Evolutionary conservation across 1,284 basidiomycete genomes (phyloP), one percentile per base, ranked within the genome.

Genomic region (Phlebopus sp.): DNA sequence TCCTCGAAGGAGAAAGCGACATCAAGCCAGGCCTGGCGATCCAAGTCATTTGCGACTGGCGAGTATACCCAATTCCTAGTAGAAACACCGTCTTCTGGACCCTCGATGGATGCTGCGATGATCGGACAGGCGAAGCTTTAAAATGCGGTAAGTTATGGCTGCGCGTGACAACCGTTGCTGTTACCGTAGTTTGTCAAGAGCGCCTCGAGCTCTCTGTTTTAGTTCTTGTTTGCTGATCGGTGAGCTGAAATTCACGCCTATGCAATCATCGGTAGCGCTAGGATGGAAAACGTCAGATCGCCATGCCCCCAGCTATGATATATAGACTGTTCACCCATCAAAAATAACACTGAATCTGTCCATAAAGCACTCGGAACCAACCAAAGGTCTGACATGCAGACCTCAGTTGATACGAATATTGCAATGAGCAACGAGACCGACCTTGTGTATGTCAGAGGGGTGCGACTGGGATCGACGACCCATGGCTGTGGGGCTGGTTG

Each of bases 131-230:
- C 9, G 19, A 37, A 51, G 13, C 49, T 50, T 14, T 4, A 25
- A 25, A 4, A 25, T 8, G 8, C 25, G 5, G n/a, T 19, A 29
- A 14, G 7, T 2, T 29, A 5, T 6, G 17, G 21, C 4, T 2
- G 21, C 1, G 15, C 2, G 15, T 31, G 13, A 32, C 18, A 6
- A 9, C 8, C 17, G 4, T 13, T 6, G 18, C 3, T 14, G 15
- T 29, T 47, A 49, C 45, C 47, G 44, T 9, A 49, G 47, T 32
- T 30, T 49, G n/a, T 38, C 45, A 10, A 49, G 31, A 7, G 47
- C 47, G 8, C 19, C 23, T 19, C 47, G 45, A 3, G 44, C 36
- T 13, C 44, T 31, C 13, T 21, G 8, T 9, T 47, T 21, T 9
- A 49, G 21, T 13, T 47, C 47, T 4, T 13, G 13, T 5, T 25